phyloP scores from a whole-genome alignment of 768 basidiomycete species.

The Tylopilus felleus region DNA sequence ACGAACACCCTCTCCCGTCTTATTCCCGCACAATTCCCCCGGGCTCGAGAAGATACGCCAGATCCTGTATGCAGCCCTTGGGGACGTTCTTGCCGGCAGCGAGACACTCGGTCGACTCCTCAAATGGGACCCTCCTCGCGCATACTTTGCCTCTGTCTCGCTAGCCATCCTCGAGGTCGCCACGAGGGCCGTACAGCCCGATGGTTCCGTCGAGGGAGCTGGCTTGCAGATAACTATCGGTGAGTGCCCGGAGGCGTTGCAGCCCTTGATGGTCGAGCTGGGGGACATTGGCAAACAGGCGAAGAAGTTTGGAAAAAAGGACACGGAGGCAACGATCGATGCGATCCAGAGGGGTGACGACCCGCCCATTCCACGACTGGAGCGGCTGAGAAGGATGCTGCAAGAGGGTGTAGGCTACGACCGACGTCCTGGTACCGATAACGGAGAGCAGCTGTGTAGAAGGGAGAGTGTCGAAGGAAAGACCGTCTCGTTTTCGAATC shows the following conservation, averaged over 20 bases:
- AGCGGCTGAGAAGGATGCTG: constrained; percentile 55
- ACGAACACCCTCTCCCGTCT: constrained; percentile 47
- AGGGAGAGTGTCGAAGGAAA: constrained; percentile 57
- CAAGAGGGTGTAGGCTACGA: constrained; percentile 54
- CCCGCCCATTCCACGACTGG: constrained; percentile 46
- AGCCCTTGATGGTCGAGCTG: constrained; percentile 70
- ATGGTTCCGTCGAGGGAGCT: constrained; percentile 50
- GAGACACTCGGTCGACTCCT: constrained; percentile 55
- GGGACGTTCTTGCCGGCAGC: constrained; percentile 58
- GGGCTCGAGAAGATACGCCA: constrained; percentile 81
- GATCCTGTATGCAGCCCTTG: constrained; percentile 80
- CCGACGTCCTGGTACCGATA: neutral
- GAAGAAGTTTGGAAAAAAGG: constrained; percentile 48
- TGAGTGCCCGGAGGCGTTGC: constrained; percentile 60
- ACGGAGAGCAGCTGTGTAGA: constrained; percentile 28
- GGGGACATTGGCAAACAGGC: constrained; percentile 50
- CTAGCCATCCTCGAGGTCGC: constrained; percentile 71
- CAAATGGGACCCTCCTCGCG: constrained; percentile 60
- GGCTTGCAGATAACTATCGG: constrained; percentile 52
- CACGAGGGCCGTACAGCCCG: constrained; percentile 42
- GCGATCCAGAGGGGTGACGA: constrained; percentile 32
- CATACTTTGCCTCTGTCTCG: constrained; percentile 76
- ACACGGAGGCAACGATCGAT: constrained; percentile 50
- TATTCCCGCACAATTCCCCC: constrained; percentile 36
- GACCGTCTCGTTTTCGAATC: constrained; percentile 70